Evolutionary conservation across 1,139 yeast species (phyloP), one percentile per base, ranked within the genome.

Genomic region (Torulaspora pretoriensis): DNA sequence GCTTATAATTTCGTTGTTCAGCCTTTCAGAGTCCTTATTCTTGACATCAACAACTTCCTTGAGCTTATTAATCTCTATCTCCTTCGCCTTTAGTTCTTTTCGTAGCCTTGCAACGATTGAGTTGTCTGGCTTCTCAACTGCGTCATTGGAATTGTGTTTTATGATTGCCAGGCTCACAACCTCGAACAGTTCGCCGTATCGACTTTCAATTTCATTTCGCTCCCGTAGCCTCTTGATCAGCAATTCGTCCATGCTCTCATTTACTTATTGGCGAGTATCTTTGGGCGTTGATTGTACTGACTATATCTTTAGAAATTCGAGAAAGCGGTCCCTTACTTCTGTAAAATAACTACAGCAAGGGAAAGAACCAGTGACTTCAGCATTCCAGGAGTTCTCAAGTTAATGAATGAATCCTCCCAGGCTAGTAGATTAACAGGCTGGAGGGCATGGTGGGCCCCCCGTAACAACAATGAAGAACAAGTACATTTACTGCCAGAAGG

Each of bases 1-100:
- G 22, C 87, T 77, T 38, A 88, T 69, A 12, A 83, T 66, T 54
- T 85, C 94, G 60, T 87, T 95, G 53, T 84, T 83, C 34, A 83
- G 68, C 12, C 74, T 67, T 52, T 82, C 88, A 19, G 80, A 71
- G 10, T 80, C 74, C 50, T 75, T 74, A 43, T 74, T 73, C 62
- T 76, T 79, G 50, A 80, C 74, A n/a, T 57, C 58, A 3, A 77
- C 59, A 42, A 79, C 82, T 39, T 75, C 72, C 10, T 48, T 40
- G 41, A 59, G 41, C 10, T 43, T 40, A 5, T 28, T 30, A 1
- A 60, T 46, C 26, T 55, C 56, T 6, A 13, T 25, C 7, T 59
- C 59, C 29, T 52, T 55, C 3, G 33, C 31, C 9, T 38, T 45
- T 19, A 58, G 43, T 25, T 51, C 58, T 12, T 38, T 35, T 28